Evolutionary conservation across 129 eudicot species (phyloP), one percentile per base, ranked within the genome.

Genomic region (Dittrichia graveolens): DNA sequence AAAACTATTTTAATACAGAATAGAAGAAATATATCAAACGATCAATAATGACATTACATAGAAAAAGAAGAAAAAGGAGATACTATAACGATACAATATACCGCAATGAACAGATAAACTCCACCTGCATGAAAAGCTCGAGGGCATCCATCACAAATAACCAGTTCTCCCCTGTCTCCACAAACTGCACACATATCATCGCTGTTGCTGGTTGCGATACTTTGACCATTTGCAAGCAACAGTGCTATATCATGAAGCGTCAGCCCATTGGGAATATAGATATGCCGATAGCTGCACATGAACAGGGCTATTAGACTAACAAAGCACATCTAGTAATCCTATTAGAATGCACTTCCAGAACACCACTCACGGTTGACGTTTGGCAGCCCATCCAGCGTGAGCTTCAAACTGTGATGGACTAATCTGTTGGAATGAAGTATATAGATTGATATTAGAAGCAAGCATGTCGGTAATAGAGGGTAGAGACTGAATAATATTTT

Each of bases 401-500:
- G 96, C 90, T 80, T 93, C 98, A 79, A 93, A 93, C 68, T 89
- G 96, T 46, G 98, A 93, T 67, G 98, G 98, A 83, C 98, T 93
- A 48, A 93, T 85, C 98, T 93, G 95, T 82, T 45, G 7, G 49
- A 39, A 43, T 50, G 19, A 50, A 73, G 60, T 72, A 46, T 62
- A 58, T 50, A n/a, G 35, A 44, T 72, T 24, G 38, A 61, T 54
- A 49, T 37, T 7, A 41, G 10, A 11, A 37, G 39, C 48, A 15
- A 9, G 55, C 55, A 45, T 65, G 72, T 10, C 6, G 35, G 12
- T 64, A 50, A 78, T 49, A 65, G 38, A 18, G 56, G 15, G 24
- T 45, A 19, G 6, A 14, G 48, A 52, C 35, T 49, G 62, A 38
- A 37, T 38, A 53, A 14, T 7, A 49, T 37, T 46, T 56, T 37